Base-by-base conservation (phyloP, 495 filamentous ascomycete genomes). In the Talaromyces trachyspermus region DNA sequence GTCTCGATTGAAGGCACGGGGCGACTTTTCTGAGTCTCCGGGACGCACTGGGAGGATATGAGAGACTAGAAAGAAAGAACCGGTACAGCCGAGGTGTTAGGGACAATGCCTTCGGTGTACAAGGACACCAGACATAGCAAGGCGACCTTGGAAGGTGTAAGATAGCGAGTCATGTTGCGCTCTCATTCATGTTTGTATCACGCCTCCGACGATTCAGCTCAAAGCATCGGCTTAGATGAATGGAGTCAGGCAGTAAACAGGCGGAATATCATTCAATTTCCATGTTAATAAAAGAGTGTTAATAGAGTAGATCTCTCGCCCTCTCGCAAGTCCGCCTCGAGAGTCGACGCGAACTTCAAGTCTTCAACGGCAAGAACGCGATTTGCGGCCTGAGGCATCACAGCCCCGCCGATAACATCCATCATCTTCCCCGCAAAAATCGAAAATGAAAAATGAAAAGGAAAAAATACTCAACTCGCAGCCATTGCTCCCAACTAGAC, bases 51-150 rank as follows among this genome's bases (percentile, higher is more conserved):
- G 72, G 43, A 87, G 75, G 24, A 94, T 54, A 51, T 89, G 80
- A 37, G 83, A 83, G 39, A 87, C 71, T 39, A 97, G 69, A 67
- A 95, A 95, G 84, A 86, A 11, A 98, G 74, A 11, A 97, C 76
- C n/a, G 85, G 78, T n/a, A 91, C 73, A 24, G 83, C 83, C 10
- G 85, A 81, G 30, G 76, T 66, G 44, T 78, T 85, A n/a, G 88
- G 86, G 22, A 95, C 81, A 1, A 76, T 68, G 5, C 77, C 79
- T 44, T 87, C 79, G 6, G 79, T 78, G 60, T 97, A 97, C 18
- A 96, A 72, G 52, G 83, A 77, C 42, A 89, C 76, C 32, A 98
- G 75, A 46, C 81, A 78, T 35, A 98, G 75, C 17, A 97, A 76
- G 51, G 83, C 83, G 51, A 96, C 78, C 55, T 88, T 92, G 50